Evolutionary conservation across 2,329 filamentous ascomycete genomes (phyloP).

Genomic region (Diplocarpon mali): DNA sequence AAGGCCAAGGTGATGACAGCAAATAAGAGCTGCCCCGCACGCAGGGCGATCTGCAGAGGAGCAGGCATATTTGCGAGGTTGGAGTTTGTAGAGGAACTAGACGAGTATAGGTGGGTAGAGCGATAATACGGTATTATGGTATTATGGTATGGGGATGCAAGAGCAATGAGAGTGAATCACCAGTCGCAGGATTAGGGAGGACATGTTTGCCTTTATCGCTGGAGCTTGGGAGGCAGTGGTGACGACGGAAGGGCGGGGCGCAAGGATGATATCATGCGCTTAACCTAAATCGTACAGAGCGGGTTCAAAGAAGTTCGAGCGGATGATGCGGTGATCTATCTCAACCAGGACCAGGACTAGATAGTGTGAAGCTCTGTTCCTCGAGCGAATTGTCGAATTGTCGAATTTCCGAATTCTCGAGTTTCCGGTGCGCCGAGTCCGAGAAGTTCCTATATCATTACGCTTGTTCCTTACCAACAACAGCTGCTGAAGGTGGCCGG

Average conservation of each 20-base stretch:
- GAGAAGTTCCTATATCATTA: too few species aligned
- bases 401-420: too few species aligned
- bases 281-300: neutral
- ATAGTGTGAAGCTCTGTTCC: too few species aligned
- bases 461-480: too few species aligned
- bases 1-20: slow-evolving; percentile 24
- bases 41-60: slow-evolving; percentile 18
- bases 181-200: neutral
- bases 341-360: neutral
- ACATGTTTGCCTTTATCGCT: slow-evolving; percentile 1
- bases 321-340: slow-evolving; percentile 5
- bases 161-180: neutral
- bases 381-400: too few species aligned
- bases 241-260: slow-evolving; percentile 1
- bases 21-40: slow-evolving; percentile 22
- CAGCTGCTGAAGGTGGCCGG: too few species aligned
- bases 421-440: too few species aligned
- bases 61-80: slow-evolving; percentile 12
- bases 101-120: neutral
- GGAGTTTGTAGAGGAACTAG: neutral
- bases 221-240: neutral
- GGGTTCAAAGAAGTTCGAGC: slow-evolving; percentile 1
- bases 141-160: neutral
- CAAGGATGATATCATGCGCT: slow-evolving; percentile 6
- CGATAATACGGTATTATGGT: neutral